Evolutionary conservation across 352 stramenopile species (phyloP), one percentile per base, ranked within the genome.

Genomic region (Phytopythium montanum): DNA sequence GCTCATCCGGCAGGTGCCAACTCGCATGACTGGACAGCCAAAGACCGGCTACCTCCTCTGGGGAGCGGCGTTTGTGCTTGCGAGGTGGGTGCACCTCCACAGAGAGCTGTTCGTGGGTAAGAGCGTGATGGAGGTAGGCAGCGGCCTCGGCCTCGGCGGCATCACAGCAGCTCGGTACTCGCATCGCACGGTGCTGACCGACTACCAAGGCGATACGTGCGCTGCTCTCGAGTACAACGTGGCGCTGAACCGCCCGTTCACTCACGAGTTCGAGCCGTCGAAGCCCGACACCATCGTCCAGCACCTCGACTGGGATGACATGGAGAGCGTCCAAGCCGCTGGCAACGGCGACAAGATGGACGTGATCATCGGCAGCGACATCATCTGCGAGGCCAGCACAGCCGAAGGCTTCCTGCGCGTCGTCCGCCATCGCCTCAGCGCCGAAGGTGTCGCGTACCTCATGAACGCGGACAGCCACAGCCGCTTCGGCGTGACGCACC

Each of bases 401-500:
- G 86, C 86, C 26, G 86, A 95, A 66, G 86, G 86, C n/a, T 95
- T 95, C 53, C 56, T 92, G 25, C 81, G 83, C 36, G 84, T 93
- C 41, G 73, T 95, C 28, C 76, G 72, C 18, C 66, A 87, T 25
- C 82, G 87, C 2, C 59, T 95, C 13, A 73, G 69, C 26, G 19
- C 65, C 8, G 61, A 79, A 41, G 72, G 72, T 23, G 78, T 92
- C 56, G 83, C 83, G 38, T 95, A 92, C 66, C 77, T 95, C 49
- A 88, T 95, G 66, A 95, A 95, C 62, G 86, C 86, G 26, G 86
- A 92, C 64, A 88, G 80, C 54, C 86, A 95, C 65, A 95, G 86
- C 54, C 84, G 86, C 51, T 95, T 95, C 52, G 86, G 86, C 26
- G 84, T 95, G 29, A 60, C 69, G 8, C 84, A 93, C 33, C 59